Evolutionary conservation across 2,329 filamentous ascomycete species (phyloP), one percentile per base, ranked within the genome.

Genomic region (Epichloe sylvatica): DNA sequence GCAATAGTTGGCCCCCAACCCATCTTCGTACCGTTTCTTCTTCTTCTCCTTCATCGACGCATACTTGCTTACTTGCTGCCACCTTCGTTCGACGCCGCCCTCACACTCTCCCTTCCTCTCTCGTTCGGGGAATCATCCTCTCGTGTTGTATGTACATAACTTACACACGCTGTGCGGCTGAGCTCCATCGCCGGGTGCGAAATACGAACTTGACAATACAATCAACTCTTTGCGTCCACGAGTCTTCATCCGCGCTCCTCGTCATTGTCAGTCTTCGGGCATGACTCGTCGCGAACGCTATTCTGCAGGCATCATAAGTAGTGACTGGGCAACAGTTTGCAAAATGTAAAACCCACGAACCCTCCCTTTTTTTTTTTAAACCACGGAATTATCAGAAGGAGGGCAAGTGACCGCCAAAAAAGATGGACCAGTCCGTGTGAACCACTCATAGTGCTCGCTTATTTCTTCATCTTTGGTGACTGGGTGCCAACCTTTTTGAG

Each of bases 201-300:
- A 33, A n/a, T 15, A 9, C 42, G 39, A 34, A 15, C 17, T 39
- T 23, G 1, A 35, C 8, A 45, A 49, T 45, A 44, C 40, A 45
- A 48, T 13, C 34, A 9, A 34, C 23, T 44, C 38, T 47, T 39
- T 4, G n/a, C 19, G 9, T 34, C 15, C 43, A 13, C 43, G 43
- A 19, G 21, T 34, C 33, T 15, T 11, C 13, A 35, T 34, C n/a
- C 21, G 35, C 45, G n/a, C 33, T 25, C 35, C 35, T 43, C 43
- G 17, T 17, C 30, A 37, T 38, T 44, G 25, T 45, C 40, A 23
- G 42, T 19, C 46, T 9, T 47, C 36, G 50, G 50, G 50, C 50
- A 52, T 52, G 50, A 49, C 50, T 52, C 47, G 50, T 46, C 50
- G 50, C 44, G 46, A 49, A 52, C 43, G 42, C 47, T 49, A 49